phyloP scores from a whole-genome alignment of 2,329 filamentous ascomycete species.

The Stagonosporopsis tanaceti region DNA sequence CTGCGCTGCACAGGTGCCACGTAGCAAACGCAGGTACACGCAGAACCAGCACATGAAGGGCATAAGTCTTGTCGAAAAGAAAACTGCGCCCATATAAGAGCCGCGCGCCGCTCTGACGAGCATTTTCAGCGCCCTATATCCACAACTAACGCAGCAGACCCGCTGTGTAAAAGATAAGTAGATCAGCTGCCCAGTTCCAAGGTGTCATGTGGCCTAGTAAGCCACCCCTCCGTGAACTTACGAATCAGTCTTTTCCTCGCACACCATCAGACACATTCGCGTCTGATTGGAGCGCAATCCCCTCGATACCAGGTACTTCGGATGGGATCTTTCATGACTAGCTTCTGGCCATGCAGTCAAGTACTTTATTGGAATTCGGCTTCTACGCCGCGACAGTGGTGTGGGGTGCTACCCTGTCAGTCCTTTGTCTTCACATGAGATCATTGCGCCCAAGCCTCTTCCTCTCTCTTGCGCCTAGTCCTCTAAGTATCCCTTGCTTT shows the following conservation, averaged over 20 bases:
- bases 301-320: conserved; percentile 46
- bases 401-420: conserved; percentile 33
- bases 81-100: conserved; percentile 37
- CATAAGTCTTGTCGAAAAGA: conserved; percentile 34
- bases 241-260: conserved; percentile 49
- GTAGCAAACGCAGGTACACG: conserved; percentile 48
- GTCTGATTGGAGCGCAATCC: conserved; percentile 43
- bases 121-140: conserved; percentile 26
- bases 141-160: conserved; percentile 26
- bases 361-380: conserved; percentile 43
- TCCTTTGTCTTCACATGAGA: conserved; percentile 43
- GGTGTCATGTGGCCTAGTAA: conserved; percentile 49
- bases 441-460: conserved; percentile 36
- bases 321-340: conserved; percentile 47
- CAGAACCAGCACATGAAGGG: conserved; percentile 37
- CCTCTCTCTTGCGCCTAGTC: conserved; percentile 28
- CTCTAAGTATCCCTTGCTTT: conserved; percentile 33
- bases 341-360: conserved; percentile 48
- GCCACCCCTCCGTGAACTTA: conserved; percentile 46
- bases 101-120: conserved; percentile 22
- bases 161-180: conserved; percentile 42
- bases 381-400: conserved; percentile 40
- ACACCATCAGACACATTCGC: conserved; percentile 42
- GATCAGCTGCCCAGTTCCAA: conserved; percentile 46
- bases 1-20: conserved; percentile 50